phyloP scores from a whole-genome alignment of 2,329 filamentous ascomycete species.

The Apiospora marii region DNA sequence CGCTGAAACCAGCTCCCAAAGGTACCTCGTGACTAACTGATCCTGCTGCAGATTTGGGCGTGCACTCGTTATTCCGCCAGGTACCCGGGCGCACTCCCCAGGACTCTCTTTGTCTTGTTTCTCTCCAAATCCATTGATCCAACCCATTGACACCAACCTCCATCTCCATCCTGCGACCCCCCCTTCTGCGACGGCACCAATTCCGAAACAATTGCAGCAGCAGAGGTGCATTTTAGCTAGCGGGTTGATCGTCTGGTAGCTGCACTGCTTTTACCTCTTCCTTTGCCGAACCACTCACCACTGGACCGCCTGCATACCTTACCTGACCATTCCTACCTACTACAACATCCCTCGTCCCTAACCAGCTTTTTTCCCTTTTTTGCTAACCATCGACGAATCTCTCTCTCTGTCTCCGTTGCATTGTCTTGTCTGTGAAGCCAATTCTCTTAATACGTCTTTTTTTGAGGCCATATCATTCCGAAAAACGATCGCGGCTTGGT shows the following conservation, averaged over 20 bases:
- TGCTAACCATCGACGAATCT: conserved; percentile 22
- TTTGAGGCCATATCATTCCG: conserved; percentile 6
- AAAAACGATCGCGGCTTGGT: neutral
- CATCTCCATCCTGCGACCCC: conserved; percentile 23
- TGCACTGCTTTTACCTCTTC: conserved; percentile 20
- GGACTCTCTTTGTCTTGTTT: conserved; percentile 9
- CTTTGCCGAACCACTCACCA: conserved; percentile 21
- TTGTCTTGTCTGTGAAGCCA: conserved; percentile 20
- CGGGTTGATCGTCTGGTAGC: conserved; percentile 20
- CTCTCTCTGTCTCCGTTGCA: conserved; percentile 19
- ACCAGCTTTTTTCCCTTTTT: conserved; percentile 20
- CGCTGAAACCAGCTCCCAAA: neutral
- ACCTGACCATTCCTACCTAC: conserved; percentile 20
- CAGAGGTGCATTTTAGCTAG: conserved; percentile 21
- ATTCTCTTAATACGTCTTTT: conserved; percentile 17
- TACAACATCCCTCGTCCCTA: conserved; percentile 23
- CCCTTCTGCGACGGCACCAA: conserved; percentile 23
- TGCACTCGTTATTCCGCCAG: neutral
- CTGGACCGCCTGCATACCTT: conserved; percentile 7
- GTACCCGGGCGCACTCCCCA: neutral
- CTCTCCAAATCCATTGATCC: neutral
- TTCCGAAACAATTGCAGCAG: conserved; percentile 24
- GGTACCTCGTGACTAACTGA: conserved; percentile 7
- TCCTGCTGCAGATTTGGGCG: neutral
- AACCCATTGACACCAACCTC: conserved; percentile 24